Base-by-base conservation (phyloP, 257 asterid genomes). In the Jacaranda mimosifolia region DNA sequence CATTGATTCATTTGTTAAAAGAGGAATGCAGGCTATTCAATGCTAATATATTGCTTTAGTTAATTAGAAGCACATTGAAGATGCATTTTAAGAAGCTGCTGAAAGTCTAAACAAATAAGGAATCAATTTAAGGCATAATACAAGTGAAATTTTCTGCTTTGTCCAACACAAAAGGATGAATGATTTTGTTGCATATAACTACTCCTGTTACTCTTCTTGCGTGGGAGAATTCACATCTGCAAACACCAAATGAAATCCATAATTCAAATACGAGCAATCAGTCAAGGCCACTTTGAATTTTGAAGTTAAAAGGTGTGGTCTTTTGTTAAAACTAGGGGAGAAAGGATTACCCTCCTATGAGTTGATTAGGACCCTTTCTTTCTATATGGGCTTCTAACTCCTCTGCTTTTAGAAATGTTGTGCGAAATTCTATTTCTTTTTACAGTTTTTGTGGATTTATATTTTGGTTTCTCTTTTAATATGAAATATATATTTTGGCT, bases 321-420 rank as follows among this genome's bases (percentile, higher is more conserved):
- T 65, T 43, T 43, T 56, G 60, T 17, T 53, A 26, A 62, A 56
- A 45, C 38, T 46, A 43, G 40, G 68, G 55, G 48, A 60, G 65
- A 70, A 52, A 46, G 70, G 17, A 14, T 45, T 45, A 15, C 11
- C 12, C 45, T 70, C 70, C 49, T 72, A 48, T 21, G 35, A 77
- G 21, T 60, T 70, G 70, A 77, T 59, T 40, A 11, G 46, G 14
- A 42, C 8, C 46, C 64, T 63, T 58, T 48, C 43, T 52, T 76
- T 64, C 19, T 4, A 19, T 38, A 55, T 53, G 57, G 51, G 77
- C n/a, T n/a, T 46, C n/a, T 36, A 43, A 6, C 19, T 45, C 32
- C 35, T 48, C 14, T 57, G 55, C 43, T 42, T 59, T 40, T 70
- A 4, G 12, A 49, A 49, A 19, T 51, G 4, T 62, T 45, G 36